Conservation (phyloP, 2,329 filamentous ascomycete genomes). For the Alternaria gaisen region DNA sequence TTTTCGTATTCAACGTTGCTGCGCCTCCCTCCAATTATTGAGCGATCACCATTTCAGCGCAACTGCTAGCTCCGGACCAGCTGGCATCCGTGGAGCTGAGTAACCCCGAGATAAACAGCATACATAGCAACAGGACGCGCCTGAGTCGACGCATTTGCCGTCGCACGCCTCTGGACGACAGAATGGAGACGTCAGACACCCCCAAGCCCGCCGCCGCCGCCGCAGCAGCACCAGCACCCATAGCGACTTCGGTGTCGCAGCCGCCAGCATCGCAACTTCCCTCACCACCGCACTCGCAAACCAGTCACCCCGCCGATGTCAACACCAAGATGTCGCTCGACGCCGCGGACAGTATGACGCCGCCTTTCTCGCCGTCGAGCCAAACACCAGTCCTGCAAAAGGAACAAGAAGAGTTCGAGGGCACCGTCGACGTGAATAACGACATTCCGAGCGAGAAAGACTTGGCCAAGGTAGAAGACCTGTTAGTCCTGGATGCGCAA, state of each 20-base stretch:
- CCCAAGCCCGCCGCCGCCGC: slow-evolving; percentile 18
- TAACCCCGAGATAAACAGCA: not conserved
- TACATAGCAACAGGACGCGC: not conserved
- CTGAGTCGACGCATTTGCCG: too few species aligned
- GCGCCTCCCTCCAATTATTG: slow-evolving; percentile 12
- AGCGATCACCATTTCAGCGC: slow-evolving; percentile 9
- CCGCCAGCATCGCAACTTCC: slow-evolving; percentile 28
- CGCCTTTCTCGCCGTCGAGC: slow-evolving; percentile 46
- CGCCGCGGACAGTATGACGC: slow-evolving; percentile 25
- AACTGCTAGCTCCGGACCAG: slow-evolving; percentile 30
- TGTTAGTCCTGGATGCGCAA: slow-evolving; percentile 48
- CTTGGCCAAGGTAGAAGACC: slow-evolving; percentile 39
- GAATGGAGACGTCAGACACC: slow-evolving; percentile 29
- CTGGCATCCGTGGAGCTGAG: slow-evolving; percentile 28
- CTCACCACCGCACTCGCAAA: slow-evolving; percentile 38
- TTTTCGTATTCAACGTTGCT: slow-evolving; percentile 17
- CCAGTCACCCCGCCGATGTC: slow-evolving; percentile 21
- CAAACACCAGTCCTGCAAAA: slow-evolving; percentile 43
- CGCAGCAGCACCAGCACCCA: slow-evolving; percentile 7
- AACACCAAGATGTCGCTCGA: slow-evolving; percentile 27
- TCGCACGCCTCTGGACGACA: not conserved
- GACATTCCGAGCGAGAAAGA: slow-evolving; percentile 46
- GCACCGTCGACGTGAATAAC: slow-evolving; percentile 49
- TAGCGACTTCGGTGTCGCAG: slow-evolving; percentile 13
- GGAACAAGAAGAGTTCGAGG: slow-evolving; percentile 45